Conservation (phyloP, 179 eudicot species). For the Spergularia azorica region DNA sequence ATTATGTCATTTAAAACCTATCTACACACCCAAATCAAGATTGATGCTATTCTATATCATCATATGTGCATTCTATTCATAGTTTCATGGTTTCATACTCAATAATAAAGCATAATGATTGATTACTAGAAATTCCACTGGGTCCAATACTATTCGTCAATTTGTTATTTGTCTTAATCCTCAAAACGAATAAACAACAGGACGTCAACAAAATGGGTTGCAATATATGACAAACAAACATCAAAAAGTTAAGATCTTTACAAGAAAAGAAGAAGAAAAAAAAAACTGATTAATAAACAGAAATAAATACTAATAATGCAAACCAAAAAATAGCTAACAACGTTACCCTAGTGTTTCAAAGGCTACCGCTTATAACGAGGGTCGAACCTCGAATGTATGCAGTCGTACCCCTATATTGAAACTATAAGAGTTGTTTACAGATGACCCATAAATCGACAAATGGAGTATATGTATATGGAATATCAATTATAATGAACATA, state of each 20-base stretch:
- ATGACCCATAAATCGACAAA: no score
- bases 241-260: background rate
- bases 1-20: slow-evolving; percentile 6
- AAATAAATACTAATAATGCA: background rate
- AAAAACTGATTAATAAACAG: background rate
- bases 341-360: no score
- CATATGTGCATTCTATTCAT: background rate
- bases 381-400: no score
- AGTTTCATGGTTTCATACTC: no score
- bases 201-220: background rate
- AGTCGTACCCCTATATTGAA: no score
- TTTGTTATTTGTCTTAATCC: slow-evolving; percentile 3
- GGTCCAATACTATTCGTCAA: slow-evolving; percentile 2
- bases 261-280: background rate
- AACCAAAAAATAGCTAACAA: no score
- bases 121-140: background rate
- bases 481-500: background rate
- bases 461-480: no score
- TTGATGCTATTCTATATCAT: background rate
- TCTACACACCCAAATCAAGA: background rate
- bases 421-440: no score
- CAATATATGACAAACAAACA: background rate
- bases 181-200: slow-evolving; percentile 3
- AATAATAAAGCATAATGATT: background rate
- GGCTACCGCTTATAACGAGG: no score